Evolutionary conservation across 2,329 filamentous ascomycete species (phyloP).

Genomic region (Blumeriella jaapii): DNA sequence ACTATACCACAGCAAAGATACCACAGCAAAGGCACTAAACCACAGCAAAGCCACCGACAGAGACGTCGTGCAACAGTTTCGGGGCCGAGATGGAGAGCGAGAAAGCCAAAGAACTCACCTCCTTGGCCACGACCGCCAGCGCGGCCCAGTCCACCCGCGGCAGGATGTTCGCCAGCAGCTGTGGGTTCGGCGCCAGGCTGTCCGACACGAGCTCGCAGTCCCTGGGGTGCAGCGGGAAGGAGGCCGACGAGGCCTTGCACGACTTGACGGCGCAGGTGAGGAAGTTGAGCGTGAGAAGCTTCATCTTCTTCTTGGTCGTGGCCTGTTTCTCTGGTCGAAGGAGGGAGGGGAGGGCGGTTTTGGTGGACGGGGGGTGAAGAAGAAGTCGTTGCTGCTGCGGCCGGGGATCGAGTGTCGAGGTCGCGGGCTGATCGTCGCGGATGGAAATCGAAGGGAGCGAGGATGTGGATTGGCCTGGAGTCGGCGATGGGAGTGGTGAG

Average conservation of each 20-base stretch:
- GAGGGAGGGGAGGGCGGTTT: background rate
- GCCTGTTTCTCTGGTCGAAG: background rate
- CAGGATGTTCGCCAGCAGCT: conserved; percentile 74
- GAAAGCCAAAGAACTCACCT: conserved; percentile 41
- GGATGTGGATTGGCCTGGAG: too few species aligned
- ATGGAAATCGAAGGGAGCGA: too few species aligned
- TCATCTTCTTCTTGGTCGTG: conserved; percentile 56
- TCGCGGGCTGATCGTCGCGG: too few species aligned
- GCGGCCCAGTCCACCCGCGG: conserved; percentile 83
- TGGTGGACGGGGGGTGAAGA: too few species aligned
- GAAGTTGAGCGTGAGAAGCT: conserved; percentile 92
- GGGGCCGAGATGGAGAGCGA: background rate
- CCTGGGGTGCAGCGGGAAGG: conserved; percentile 85
- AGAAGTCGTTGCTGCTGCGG: too few species aligned
- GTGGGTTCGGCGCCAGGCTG: conserved; percentile 68
- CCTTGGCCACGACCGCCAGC: conserved; percentile 60
- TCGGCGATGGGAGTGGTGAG: background rate
- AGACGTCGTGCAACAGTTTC: too few species aligned
- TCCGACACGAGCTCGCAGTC: conserved; percentile 83
- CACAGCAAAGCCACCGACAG: too few species aligned
- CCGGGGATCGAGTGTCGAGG: too few species aligned
- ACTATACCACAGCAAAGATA: too few species aligned
- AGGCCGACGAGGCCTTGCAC: conserved; percentile 70
- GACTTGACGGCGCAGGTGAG: conserved; percentile 90
- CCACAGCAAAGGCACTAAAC: too few species aligned